These are phyloP conservation scores for Brettanomyces custersianus DNA, from an alignment of 805 yeast species.

Conservation along the genomic window DNA sequence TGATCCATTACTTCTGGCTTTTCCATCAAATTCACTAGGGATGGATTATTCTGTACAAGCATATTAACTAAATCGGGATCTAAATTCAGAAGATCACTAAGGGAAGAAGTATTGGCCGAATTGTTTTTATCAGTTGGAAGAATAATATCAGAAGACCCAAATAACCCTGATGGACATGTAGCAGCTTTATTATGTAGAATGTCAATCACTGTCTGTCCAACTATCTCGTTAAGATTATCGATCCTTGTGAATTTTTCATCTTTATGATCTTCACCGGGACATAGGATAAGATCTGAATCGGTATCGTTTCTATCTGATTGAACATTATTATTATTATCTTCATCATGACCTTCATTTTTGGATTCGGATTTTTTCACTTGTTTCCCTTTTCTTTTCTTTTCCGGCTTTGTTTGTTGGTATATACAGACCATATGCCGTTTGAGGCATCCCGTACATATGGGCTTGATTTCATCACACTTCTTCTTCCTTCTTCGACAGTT, in stretches of 20 bases:
- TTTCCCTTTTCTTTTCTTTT: conserved; percentile 1
- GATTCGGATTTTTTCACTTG: conserved; percentile 2
- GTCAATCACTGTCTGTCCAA: conserved; percentile 10
- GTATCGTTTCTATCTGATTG: not conserved
- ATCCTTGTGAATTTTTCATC: conserved; percentile 1
- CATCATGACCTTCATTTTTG: not conserved
- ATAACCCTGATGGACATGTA: not conserved
- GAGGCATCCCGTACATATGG: conserved; percentile 21
- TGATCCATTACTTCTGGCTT: not conserved
- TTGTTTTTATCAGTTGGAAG: too few relatives aligned
- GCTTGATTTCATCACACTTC: conserved; percentile 23
- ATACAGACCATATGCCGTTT: conserved; percentile 14
- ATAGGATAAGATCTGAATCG: not conserved
- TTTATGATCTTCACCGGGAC: not conserved
- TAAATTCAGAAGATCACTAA: not conserved
- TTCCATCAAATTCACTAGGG: not conserved
- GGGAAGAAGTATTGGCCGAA: not conserved
- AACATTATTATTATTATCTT: not conserved
- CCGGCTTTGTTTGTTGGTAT: conserved; percentile 7
- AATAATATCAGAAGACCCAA: not conserved
- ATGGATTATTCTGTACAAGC: conserved; percentile 9
- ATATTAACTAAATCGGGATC: conserved; percentile 8
- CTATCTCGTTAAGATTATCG: conserved; percentile 6
- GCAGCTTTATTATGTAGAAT: conserved; percentile 6
- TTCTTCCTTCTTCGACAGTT: conserved; percentile 21